These are phyloP conservation scores for Pichia insulana DNA, from an alignment of 805 yeast genomes.

Conservation along the genomic window DNA sequence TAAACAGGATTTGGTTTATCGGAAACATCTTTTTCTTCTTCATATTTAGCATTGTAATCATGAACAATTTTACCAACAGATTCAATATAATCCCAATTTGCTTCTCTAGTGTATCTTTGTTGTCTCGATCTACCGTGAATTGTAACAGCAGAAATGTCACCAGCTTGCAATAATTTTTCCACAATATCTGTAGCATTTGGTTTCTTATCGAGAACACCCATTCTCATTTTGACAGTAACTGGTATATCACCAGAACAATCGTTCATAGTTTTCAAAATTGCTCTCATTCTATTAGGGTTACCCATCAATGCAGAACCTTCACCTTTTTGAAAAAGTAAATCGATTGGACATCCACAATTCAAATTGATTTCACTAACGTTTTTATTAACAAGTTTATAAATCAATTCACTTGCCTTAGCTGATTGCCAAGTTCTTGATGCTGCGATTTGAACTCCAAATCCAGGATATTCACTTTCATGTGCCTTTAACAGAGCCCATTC, in stretches of 20 bases:
- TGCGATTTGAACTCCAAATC: constrained; percentile 91
- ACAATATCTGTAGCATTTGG: constrained; percentile 83
- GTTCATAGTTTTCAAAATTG: constrained; percentile 83
- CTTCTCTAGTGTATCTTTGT: constrained; percentile 84
- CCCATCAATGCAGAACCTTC: constrained; percentile 93
- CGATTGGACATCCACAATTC: constrained; percentile 97
- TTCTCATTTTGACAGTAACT: constrained; percentile 83
- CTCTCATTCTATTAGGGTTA: constrained; percentile 70
- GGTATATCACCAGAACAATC: constrained; percentile 86
- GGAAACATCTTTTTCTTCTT: constrained; percentile 49
- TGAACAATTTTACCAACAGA: constrained; percentile 64
- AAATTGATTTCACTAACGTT: constrained; percentile 76
- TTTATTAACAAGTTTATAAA: constrained; percentile 44
- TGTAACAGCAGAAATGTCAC: constrained; percentile 84
- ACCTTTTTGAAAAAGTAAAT: constrained; percentile 85
- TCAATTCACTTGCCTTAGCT: constrained; percentile 80
- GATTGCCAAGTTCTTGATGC: constrained; percentile 91
- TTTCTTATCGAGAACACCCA: constrained; percentile 78
- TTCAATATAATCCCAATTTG: constrained; percentile 86
- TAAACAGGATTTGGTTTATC: constrained; percentile 55
- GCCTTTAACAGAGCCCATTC: constrained; percentile 98
- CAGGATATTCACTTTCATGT: constrained; percentile 71
- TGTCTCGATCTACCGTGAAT: constrained; percentile 95
- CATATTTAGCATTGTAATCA: constrained; percentile 43
- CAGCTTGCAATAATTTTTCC: constrained; percentile 46